Base-by-base conservation (phyloP, 371 early-diverging fungal species). In the Parasitella parasitica region DNA sequence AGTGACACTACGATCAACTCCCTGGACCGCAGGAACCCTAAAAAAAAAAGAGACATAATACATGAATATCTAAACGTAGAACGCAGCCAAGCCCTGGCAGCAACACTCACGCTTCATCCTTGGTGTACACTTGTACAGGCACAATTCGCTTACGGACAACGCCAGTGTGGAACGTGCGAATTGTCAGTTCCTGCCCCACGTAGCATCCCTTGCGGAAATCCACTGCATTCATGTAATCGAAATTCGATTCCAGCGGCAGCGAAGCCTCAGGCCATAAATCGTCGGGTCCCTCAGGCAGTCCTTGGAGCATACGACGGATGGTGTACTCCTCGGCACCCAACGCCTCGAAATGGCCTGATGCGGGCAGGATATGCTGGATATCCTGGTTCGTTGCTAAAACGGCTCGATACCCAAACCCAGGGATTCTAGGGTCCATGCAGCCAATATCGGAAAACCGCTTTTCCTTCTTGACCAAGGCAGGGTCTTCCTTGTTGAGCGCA, bases 151-250 rank as follows among this genome's bases (percentile, higher is more conserved):
- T 97, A 39, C 98, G 87, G 35, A 91, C 91, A 5, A 96, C 94
- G 13, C 99, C 99, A 15, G 89, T 93, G 70, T 97, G 97, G 58
- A 96, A 88, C 7, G 97, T 98, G 48, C 98, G 86, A 71, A 97
- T 97, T 0, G 97, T 96, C 64, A 98, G 81, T 75, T 98, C 99
- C 72, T 98, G 98, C 8, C 99, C 99, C 26, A 97, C 85, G 67
- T 98, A 98, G 76, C 99, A 98, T 1, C 99, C 99, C 77, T 98
- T 98, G 57, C 85, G 78, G 77, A 96, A 97, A 73, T 96, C 94
- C 56, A 98, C 95, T 63, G 95, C 97, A 53, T 85, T 77, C 91
- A 97, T 93, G 56, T 87, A 86, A 69, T 98, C 98, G 36, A 97
- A 70, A 66, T 97, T 97, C 54, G 85, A 85, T 68, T 98, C 98